These are phyloP conservation scores for Venturia pyrina DNA, from an alignment of 2,329 filamentous ascomycete species.

Conservation along the genomic window DNA sequence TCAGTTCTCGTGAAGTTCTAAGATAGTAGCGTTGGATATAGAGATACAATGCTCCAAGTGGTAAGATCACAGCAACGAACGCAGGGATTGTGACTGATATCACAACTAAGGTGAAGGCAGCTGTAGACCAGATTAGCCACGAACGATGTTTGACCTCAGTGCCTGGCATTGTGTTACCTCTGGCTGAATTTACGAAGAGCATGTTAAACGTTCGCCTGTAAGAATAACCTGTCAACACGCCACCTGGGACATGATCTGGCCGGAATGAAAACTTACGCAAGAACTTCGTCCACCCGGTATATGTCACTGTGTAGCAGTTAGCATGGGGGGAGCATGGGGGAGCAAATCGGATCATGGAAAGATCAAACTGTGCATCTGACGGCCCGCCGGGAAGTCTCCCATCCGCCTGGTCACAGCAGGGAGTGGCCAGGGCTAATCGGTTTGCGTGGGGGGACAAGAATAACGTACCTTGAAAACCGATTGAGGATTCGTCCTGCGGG, in stretches of 20 bases:
- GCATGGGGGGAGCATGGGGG: not conserved
- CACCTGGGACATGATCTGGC: not conserved
- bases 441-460: not conserved
- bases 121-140: slow-evolving; percentile 23
- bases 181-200: slow-evolving; percentile 45
- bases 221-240: not conserved
- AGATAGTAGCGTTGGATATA: slow-evolving; percentile 97
- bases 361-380: not conserved
- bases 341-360: not conserved
- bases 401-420: not conserved
- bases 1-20: slow-evolving; percentile 88
- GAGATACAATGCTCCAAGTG: slow-evolving; percentile 70
- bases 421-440: not conserved
- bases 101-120: slow-evolving; percentile 71
- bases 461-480: slow-evolving; percentile 73
- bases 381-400: not conserved
- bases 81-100: slow-evolving; percentile 73
- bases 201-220: slow-evolving; percentile 83
- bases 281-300: slow-evolving; percentile 74
- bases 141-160: slow-evolving; percentile 17
- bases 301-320: slow-evolving; percentile 10
- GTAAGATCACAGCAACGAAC: slow-evolving; percentile 73
- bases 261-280: slow-evolving; percentile 48
- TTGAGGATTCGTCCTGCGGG: slow-evolving; percentile 92
- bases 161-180: slow-evolving; percentile 30